Evolutionary conservation across 2,329 filamentous ascomycete genomes (phyloP).

Genomic region (Botrytis fragariae): DNA sequence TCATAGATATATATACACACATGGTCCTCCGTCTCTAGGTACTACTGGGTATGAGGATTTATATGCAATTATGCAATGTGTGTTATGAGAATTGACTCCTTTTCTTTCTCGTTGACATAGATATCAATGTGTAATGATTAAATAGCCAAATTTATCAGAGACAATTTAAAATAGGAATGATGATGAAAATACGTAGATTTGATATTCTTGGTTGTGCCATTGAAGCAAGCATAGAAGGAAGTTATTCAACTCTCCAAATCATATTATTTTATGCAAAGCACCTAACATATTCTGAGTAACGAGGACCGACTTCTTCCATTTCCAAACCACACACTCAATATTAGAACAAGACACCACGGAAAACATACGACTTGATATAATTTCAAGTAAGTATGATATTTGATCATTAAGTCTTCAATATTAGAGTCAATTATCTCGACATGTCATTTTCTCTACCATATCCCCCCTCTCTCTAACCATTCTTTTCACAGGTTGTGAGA

Average conservation of each 20-base stretch:
- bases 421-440: slow-evolving; percentile 22
- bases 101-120: not conserved
- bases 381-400: slow-evolving; percentile 28
- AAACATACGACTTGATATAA: slow-evolving; percentile 23
- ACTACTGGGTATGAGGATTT: not conserved
- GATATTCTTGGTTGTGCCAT: not conserved
- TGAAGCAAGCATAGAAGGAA: slow-evolving; percentile 17
- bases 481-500: slow-evolving; percentile 16
- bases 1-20: not conserved
- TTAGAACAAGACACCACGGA: slow-evolving; percentile 21
- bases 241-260: slow-evolving; percentile 22
- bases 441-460: slow-evolving; percentile 20
- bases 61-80: not conserved
- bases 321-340: slow-evolving; percentile 19
- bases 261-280: slow-evolving; percentile 28
- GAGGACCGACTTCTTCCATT: slow-evolving; percentile 18
- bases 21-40: not conserved
- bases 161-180: slow-evolving; percentile 21
- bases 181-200: slow-evolving; percentile 17
- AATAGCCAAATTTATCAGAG: slow-evolving; percentile 4
- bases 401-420: slow-evolving; percentile 19
- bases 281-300: slow-evolving; percentile 28
- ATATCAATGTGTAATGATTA: not conserved
- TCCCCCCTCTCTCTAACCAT: slow-evolving; percentile 28
- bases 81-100: not conserved